These are phyloP conservation scores for Apiospora koreana DNA, from an alignment of 2,329 filamentous ascomycete species.

Conservation along the genomic window DNA sequence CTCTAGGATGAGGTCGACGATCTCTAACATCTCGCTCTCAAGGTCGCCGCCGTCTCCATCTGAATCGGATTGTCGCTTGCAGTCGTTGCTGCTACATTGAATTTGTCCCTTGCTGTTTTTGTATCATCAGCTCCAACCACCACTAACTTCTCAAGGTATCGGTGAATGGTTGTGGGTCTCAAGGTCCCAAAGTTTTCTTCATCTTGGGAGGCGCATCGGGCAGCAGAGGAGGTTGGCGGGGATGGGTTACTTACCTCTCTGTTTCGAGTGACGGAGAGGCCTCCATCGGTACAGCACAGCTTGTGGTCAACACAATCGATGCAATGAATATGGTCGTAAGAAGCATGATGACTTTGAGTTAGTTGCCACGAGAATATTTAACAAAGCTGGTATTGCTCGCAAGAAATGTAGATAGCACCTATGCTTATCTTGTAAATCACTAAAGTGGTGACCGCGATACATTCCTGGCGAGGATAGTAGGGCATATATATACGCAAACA, in stretches of 20 bases:
- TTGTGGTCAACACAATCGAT: background rate
- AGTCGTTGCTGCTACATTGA: background rate
- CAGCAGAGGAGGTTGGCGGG: background rate
- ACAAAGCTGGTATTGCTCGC: background rate
- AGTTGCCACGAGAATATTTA: background rate
- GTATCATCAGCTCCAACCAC: background rate
- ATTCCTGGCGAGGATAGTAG: background rate
- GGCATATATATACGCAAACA: background rate
- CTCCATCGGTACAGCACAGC: background rate
- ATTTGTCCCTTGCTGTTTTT: background rate
- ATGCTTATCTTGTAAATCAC: background rate
- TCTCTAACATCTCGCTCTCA: background rate
- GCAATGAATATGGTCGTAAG: background rate
- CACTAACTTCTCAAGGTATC: background rate
- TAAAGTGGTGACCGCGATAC: background rate
- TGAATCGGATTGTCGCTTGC: background rate
- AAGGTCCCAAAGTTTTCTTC: background rate
- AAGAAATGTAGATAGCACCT: too few relatives aligned
- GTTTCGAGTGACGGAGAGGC: background rate
- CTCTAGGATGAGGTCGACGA: conserved; percentile 1
- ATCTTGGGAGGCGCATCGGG: background rate
- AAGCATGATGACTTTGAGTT: background rate
- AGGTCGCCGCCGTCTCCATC: background rate
- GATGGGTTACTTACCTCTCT: background rate
- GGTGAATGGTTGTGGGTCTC: background rate